Base-by-base conservation (phyloP, 2,329 filamentous ascomycete genomes). In the Sclerotinia nivalis region DNA sequence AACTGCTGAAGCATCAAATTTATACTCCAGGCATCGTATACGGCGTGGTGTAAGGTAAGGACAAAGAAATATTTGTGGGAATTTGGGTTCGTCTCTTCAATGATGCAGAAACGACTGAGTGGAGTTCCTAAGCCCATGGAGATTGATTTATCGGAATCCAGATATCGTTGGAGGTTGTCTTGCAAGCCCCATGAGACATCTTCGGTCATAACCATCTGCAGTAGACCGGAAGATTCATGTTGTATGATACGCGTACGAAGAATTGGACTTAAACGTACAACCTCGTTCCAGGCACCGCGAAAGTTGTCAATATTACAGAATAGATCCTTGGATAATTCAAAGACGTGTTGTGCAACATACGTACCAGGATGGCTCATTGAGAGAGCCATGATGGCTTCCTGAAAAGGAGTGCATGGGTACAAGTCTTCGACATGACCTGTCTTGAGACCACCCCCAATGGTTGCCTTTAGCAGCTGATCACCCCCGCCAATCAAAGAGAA, bases 11-110 rank as follows among this genome's bases (percentile, higher is more conserved):
- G 81, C 80, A 10, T 79, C 77, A 1, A 71, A 69, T 28, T 81
- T 79, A 65, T 85, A 80, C 81, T 82, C 85, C 85, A 87, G 22
- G 85, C 85, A 62, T 88, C 85, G 70, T 87, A 87, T 0, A 87
- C 75, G 6, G 83, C 83, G 72, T 88, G 86, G 71, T 87, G 85
- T 85, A 84, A 83, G 1, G 83, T 84, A 70, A 85, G 76, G n/a
- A 87, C 82, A 70, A 87, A 86, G 73, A 80, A 78, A 25, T 37
- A 43, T 9, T 43, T 58, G 0, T 20, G 54, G 47, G 78, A 15
- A 64, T 60, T 31, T 45, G 55, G 18, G 13, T 9, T 25, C 47
- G 78, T n/a, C 67, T 66, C 40, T 50, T 60, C 6, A 10, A 68
- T 9, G 13, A 70, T 37, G 18, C 47, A 37, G 50, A 58, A 70